A percentile compares a stretch with the other conserved stretches of the same genome.
Conservation (phyloP, 345 rosid species). For the Cardamine occulta region DNA sequence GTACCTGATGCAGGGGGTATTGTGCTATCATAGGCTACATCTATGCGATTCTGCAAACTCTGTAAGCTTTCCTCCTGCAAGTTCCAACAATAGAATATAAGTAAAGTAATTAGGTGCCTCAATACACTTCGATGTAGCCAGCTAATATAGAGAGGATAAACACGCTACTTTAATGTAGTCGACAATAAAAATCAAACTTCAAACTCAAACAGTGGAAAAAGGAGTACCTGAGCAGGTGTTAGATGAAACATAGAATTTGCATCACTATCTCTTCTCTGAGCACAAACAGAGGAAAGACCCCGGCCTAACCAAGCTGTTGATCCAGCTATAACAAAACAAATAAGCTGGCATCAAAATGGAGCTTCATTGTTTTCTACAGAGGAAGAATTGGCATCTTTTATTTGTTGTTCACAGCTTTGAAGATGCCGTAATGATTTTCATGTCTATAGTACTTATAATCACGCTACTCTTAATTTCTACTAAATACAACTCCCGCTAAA, state of each 20-base stretch:
- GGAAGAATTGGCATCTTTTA: too few relatives aligned
- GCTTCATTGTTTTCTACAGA: too few relatives aligned
- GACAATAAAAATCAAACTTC: neutral
- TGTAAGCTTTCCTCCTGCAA: slow-evolving; percentile 92
- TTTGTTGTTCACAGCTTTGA: slow-evolving; percentile 2
- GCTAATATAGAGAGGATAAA: neutral
- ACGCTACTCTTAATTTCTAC: neutral
- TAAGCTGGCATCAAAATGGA: slow-evolving; percentile 1
- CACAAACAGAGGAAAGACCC: slow-evolving; percentile 98
- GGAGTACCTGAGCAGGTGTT: slow-evolving; percentile 83
- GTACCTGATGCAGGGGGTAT: slow-evolving; percentile 77
- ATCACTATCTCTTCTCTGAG: slow-evolving; percentile 92
- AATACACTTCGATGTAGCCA: neutral
- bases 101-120: neutral
- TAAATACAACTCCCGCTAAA: neutral
- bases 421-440: too few relatives aligned
- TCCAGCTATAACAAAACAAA: slow-evolving; percentile 73
- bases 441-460: neutral
- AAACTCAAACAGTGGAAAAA: neutral
- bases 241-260: slow-evolving; percentile 92
- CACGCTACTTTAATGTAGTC: neutral
- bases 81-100: slow-evolving; percentile 12
- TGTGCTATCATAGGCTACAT: slow-evolving; percentile 84
- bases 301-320: slow-evolving; percentile 98
- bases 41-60: slow-evolving; percentile 86